Conservation (phyloP, 768 basidiomycete genomes). For the Leucocoprinus sp. region DNA sequence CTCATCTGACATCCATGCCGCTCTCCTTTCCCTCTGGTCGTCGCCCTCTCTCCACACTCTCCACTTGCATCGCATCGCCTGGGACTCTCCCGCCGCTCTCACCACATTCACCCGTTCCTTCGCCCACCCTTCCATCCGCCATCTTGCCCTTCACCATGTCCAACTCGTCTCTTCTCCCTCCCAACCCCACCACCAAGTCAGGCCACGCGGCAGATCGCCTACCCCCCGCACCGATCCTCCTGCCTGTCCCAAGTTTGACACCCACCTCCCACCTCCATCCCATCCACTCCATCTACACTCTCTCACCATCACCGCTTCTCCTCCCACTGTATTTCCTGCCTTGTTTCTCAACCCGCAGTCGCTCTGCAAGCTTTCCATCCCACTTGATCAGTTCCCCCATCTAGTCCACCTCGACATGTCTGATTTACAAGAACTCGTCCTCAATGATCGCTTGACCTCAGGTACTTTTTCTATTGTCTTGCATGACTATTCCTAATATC, state of each 20-base stretch:
- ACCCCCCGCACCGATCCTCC: background rate
- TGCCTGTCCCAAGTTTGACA: too few species aligned
- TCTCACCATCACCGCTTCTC: too few species aligned
- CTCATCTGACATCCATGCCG: background rate
- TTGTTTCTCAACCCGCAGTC: too few species aligned
- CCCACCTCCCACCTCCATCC: background rate
- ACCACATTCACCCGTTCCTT: background rate
- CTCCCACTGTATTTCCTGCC: too few species aligned
- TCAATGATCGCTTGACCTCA: too few species aligned
- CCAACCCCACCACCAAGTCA: background rate
- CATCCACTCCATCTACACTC: background rate
- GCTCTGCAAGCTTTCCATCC: too few species aligned
- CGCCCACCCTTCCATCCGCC: background rate
- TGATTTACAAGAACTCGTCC: too few species aligned
- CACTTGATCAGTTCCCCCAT: too few species aligned
- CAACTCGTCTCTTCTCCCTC: background rate
- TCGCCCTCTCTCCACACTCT: background rate
- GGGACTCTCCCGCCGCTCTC: background rate
- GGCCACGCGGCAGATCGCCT: background rate
- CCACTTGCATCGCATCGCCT: background rate
- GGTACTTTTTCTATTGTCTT: too few species aligned
- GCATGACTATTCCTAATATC: too few species aligned
- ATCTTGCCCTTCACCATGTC: constrained; percentile 1
- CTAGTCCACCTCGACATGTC: too few species aligned
- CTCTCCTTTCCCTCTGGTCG: background rate